phyloP scores from a whole-genome alignment of 129 eudicot genomes.

The Arctium minus region DNA sequence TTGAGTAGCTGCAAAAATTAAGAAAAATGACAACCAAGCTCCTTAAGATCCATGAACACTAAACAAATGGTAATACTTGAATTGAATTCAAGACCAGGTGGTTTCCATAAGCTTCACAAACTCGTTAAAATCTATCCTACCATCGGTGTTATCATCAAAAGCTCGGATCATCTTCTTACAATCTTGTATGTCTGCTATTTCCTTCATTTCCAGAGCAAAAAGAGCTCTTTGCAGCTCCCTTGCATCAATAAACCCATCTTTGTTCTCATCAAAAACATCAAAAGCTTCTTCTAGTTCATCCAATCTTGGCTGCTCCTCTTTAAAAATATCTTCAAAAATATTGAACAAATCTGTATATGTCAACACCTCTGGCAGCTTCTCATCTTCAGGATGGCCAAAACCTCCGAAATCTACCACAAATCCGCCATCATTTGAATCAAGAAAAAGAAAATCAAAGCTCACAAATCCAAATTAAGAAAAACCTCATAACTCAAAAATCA shows the following conservation, averaged over 20 bases:
- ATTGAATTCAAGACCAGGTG: neutral
- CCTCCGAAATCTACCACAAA: neutral
- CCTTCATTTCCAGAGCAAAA: constrained; percentile 13
- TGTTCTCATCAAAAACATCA: constrained; percentile 40
- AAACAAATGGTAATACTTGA: neutral
- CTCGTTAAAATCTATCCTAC: constrained; percentile 33
- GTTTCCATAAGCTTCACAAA: constrained; percentile 28
- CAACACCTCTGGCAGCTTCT: neutral
- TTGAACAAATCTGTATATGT: neutral
- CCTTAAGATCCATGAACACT: neutral
- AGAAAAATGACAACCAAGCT: no score
- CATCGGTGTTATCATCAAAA: constrained; percentile 52
- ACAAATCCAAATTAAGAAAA: no score
- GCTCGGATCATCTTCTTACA: constrained; percentile 35
- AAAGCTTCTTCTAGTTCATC: constrained; percentile 32
- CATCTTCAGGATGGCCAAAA: neutral
- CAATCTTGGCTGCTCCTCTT: constrained; percentile 6
- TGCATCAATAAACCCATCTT: constrained; percentile 45
- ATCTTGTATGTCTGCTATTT: constrained; percentile 25
- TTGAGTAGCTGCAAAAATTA: no score
- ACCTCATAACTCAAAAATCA: no score
- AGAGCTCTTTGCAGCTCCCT: constrained; percentile 37
- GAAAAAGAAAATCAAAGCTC: no score
- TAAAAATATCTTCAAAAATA: neutral
- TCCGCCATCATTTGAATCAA: neutral